Evolutionary conservation across 225 moss, liverwort and hornwort genomes (phyloP), one percentile per base, ranked within the genome.

Genomic region (Polytrichum commune): DNA sequence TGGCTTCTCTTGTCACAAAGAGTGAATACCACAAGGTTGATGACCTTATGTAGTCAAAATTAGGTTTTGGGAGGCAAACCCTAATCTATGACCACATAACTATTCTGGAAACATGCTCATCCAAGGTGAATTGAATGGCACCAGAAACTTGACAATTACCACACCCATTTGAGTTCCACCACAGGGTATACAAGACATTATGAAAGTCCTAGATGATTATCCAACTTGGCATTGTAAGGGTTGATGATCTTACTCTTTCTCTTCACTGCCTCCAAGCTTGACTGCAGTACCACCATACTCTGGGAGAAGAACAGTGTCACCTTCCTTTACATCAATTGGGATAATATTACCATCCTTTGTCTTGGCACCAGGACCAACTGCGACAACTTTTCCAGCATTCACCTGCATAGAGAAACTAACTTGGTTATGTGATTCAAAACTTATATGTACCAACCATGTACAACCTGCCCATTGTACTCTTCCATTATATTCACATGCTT

Each of bases 271-370:
- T 76, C 73, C 90, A 19, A 96, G 86, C 66, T 93, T 96, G 73
- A 96, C 74, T 8, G 82, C 73, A 73, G 83, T 92, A 68, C 96
- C 96, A 22, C 96, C 96, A 77, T 92, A 96, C 56, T 96, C 92
- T 24, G 92, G 96, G 72, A 96, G 92, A 64, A 96, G 84, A 27
- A 96, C 96, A 13, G 92, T 92, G 71, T 96, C 93, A 24, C 96
- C 93, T 73, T 85, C 83, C 81, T 96, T 92, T 57, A 96, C 86
- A 68, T 88, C 84, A 9, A 90, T 73, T 26, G 93, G 92, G 25
- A 92, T 55, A 13, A 88, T 10, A 53, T 69, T 87, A 20, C 93
- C 93, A 76, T 93, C 92, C 74, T 83, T 92, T 62, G 80, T 88
- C 77, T 88, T 87, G 63, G 81, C 67, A 54, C 96, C 93, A 46